A percentile compares a stretch with the other conserved stretches of the same genome.
phyloP scores from a whole-genome alignment of 768 basidiomycete species.

The Russula abietina region DNA sequence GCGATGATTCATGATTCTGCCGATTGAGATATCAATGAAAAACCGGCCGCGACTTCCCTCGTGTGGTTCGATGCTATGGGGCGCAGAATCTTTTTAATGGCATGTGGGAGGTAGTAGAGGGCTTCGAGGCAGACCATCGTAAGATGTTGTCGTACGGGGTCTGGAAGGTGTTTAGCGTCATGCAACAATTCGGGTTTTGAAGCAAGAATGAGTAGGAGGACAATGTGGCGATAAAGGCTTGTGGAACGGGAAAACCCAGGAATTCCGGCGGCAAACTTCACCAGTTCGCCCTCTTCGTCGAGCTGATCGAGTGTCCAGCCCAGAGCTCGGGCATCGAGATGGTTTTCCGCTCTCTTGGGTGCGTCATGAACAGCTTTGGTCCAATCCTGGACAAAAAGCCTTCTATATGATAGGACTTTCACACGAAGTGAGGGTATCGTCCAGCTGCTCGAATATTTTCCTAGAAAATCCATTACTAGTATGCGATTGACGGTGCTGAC shows the following conservation, averaged over 20 bases:
- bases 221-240: neutral
- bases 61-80: neutral
- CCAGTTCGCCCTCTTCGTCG: conserved; percentile 9
- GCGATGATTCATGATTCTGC: neutral
- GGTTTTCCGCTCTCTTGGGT: neutral
- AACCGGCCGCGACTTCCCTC: neutral
- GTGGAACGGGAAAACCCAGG: neutral
- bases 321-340: neutral
- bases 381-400: neutral
- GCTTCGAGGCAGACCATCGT: neutral
- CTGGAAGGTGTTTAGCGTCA: neutral
- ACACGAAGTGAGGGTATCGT: neutral
- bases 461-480: neutral
- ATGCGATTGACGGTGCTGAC: neutral
- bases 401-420: neutral
- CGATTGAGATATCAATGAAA: neutral
- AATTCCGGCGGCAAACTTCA: conserved; percentile 1
- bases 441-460: neutral
- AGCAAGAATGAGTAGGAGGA: neutral
- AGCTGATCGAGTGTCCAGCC: conserved; percentile 11
- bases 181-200: neutral
- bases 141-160: neutral
- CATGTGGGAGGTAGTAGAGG: neutral
- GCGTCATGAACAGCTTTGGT: neutral
- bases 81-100: neutral